Evolutionary conservation across 495 filamentous ascomycete species (phyloP), one percentile per base, ranked within the genome.

Genomic region (Penicillium nucicola): DNA sequence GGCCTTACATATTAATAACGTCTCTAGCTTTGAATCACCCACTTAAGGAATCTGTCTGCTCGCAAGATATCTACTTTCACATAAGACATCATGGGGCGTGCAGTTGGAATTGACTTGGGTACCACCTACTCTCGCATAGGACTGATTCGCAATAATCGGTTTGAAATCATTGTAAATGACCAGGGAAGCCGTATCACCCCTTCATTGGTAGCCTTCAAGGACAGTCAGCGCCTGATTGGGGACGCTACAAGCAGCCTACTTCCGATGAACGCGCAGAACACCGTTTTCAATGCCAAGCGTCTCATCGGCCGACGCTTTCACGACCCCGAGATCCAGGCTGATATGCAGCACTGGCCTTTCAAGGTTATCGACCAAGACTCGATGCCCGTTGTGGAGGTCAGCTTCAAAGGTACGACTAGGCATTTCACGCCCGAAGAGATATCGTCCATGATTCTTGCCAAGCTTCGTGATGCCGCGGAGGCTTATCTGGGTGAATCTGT

Each of bases 161-260:
- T 91, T 56, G 77, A 77, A 61, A 85, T 84, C 69, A 84, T 97
- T 66, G 91, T 89, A 83, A 98, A 96, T 76, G 93, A 97, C 82
- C 93, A 98, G 83, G 93, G 93, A 80, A 95, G 89, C 81, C 92
- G 95, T 62, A 97, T 92, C 51, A 97, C 93, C 30, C 93, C 93
- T 37, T 97, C 93, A 14, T 98, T 96, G 77, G 93, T 98, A 68
- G 90, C 89, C 58, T 97, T 98, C 87, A 96, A 92, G 70, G 90
- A 95, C 71, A 89, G 88, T 68, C 95, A 97, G 82, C 89, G 95
- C 71, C 80, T 98, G 67, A 96, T 98, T 74, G 93, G 93, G 77
- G 93, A 98, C 83, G 87, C 92, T 31, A 95, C 93, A 69, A 97
- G 96, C 86, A 97, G 97, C 82, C 93, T 96, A 80, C 90, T 95